These are phyloP conservation scores for Trichoderma harzianum DNA, from an alignment of 2,329 filamentous ascomycete species.

Conservation along the genomic window DNA sequence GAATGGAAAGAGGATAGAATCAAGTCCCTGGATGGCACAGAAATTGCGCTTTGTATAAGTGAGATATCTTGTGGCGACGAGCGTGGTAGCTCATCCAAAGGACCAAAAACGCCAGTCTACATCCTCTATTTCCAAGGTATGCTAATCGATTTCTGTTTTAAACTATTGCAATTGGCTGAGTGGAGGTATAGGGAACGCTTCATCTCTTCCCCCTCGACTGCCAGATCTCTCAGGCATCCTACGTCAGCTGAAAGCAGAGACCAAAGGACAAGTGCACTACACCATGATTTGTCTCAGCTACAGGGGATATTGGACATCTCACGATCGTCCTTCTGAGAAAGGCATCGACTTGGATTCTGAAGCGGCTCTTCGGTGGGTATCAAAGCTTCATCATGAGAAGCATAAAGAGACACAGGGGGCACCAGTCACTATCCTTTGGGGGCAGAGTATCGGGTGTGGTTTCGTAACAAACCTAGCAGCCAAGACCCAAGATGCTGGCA, in stretches of 20 bases:
- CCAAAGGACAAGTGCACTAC: conserved; percentile 35
- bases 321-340: conserved; percentile 64
- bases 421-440: conserved; percentile 62
- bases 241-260: conserved; percentile 40
- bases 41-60: conserved; percentile 58
- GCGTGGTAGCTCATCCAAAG: conserved; percentile 1
- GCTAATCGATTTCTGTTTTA: neutral
- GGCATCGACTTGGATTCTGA: conserved; percentile 68
- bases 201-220: conserved; percentile 55
- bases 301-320: conserved; percentile 75
- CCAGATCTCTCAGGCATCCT: conserved; percentile 55
- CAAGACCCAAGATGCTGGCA: conserved; percentile 32
- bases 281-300: conserved; percentile 58
- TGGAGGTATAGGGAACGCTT: conserved; percentile 50
- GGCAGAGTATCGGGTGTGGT: conserved; percentile 72
- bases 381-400: conserved; percentile 35
- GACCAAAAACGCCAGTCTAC: conserved; percentile 41
- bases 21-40: conserved; percentile 60
- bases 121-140: conserved; percentile 56
- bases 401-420: conserved; percentile 19
- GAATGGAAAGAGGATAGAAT: conserved; percentile 64
- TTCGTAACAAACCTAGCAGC: conserved; percentile 62
- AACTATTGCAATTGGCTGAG: neutral
- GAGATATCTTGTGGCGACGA: conserved; percentile 29
- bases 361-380: conserved; percentile 62